Evolutionary conservation across 2,329 filamentous ascomycete genomes (phyloP).

Genomic region (Neonectria magnoliae): DNA sequence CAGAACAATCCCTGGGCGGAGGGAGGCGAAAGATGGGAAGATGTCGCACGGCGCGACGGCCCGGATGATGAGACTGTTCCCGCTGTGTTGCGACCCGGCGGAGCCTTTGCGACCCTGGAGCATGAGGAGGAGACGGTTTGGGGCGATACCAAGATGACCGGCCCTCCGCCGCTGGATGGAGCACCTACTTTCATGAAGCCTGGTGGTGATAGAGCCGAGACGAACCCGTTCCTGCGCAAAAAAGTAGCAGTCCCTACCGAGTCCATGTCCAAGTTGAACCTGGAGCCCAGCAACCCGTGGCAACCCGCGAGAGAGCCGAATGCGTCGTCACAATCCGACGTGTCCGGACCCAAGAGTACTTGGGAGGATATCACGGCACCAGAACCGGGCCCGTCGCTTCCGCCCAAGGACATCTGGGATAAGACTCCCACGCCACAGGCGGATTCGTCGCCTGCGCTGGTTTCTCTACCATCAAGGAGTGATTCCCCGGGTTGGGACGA

Average conservation of each 20-base stretch:
- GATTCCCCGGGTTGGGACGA: slow-evolving; percentile 54
- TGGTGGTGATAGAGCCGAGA: slow-evolving; percentile 50
- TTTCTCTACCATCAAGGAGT: slow-evolving; percentile 52
- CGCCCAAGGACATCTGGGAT: slow-evolving; percentile 40
- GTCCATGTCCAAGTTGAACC: slow-evolving; percentile 54
- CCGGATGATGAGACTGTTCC: slow-evolving; percentile 37
- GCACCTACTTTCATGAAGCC: slow-evolving; percentile 49
- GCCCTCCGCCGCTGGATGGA: slow-evolving; percentile 23
- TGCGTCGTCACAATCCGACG: not conserved
- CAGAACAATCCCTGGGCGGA: slow-evolving; percentile 42
- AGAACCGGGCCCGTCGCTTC: not conserved
- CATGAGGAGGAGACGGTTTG: slow-evolving; percentile 47
- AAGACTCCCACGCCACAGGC: slow-evolving; percentile 43
- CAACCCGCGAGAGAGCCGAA: slow-evolving; percentile 37
- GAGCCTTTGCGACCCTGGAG: slow-evolving; percentile 30
- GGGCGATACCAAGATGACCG: slow-evolving; percentile 41
- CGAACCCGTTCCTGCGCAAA: slow-evolving; percentile 65
- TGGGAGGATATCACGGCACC: slow-evolving; percentile 37
- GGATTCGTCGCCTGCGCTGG: slow-evolving; percentile 45
- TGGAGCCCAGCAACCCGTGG: slow-evolving; percentile 55
- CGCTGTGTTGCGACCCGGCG: slow-evolving; percentile 47
- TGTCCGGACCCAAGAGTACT: slow-evolving; percentile 21
- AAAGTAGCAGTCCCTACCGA: slow-evolving; percentile 50
- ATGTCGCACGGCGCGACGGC: slow-evolving; percentile 32
- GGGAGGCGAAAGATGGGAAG: slow-evolving; percentile 36